Base-by-base conservation (phyloP, 768 basidiomycete genomes). In the Mycena leptocephala region DNA sequence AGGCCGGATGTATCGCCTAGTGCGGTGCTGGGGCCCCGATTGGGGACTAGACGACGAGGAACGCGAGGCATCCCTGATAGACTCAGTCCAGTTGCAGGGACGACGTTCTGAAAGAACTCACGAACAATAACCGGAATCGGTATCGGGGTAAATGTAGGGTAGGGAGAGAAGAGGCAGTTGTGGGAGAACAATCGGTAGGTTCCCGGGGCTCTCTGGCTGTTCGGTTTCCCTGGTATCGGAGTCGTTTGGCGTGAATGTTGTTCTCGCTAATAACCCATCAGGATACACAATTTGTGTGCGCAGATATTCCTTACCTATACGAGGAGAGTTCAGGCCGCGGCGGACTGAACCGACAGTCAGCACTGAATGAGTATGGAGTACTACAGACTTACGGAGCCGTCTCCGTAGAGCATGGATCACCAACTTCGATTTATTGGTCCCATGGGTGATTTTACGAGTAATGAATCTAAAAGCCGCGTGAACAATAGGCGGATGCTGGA, bases 1-100 rank as follows among this genome's bases (percentile, higher is more conserved):
- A 32, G 73, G 73, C 1, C 62, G 67, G 37, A 74, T 74, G 37
- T 74, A 74, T 41, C 73, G 58, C 18, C 73, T 46, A 16, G 30
- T 56, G 11, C 37, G 73, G 26, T 48, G 73, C 30, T 20, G n/a
- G 30, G 41, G 10, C 10, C 14, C 35, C 0, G 61, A 26, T 22
- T 37, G 26, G 2, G 72, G 48, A 26, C 43, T 61, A 13, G 37
- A 55, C 16, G 66, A 68, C 22, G 73, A 14, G 20, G 67, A 35
- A 1, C 22, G 72, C 33, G 72, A 74, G 5, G 33, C 24, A 11
- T 66, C 56, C 13, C 72, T 73, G n/a, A 16, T 8, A 65, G 18
- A 22, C 8, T 66, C 3, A 74, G 35, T 35, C 13, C 0, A 20
- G 48, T 10, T 46, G 20, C 10, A 2, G 10, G 7, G 10, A 30